phyloP scores from a whole-genome alignment of 2,329 filamentous ascomycete genomes.

The Phoma sp. region DNA sequence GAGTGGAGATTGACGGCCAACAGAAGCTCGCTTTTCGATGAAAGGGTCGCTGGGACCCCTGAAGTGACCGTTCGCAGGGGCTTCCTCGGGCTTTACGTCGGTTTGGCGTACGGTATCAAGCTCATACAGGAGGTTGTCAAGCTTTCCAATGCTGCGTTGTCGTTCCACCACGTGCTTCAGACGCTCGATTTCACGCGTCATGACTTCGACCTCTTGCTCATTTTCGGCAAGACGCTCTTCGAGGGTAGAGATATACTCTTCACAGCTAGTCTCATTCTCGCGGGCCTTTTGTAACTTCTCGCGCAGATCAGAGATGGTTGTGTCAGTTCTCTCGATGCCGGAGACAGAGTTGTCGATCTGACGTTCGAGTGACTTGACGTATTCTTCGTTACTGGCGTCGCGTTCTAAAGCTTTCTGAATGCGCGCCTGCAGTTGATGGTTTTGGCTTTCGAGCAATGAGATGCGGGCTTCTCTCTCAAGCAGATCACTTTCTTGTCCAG shows the following conservation, averaged over 20 bases:
- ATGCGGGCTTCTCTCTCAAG: conserved; percentile 94
- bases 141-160: conserved; percentile 90
- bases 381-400: conserved; percentile 88
- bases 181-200: conserved; percentile 95
- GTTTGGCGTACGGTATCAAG: conserved; percentile 68
- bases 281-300: conserved; percentile 88
- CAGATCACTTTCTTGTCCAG: conserved; percentile 82
- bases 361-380: conserved; percentile 87
- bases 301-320: conserved; percentile 82
- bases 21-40: conserved; percentile 36
- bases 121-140: conserved; percentile 91
- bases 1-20: conserved; percentile 29
- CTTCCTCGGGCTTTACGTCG: conserved; percentile 42
- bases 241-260: conserved; percentile 96
- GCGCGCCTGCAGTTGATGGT: conserved; percentile 84
- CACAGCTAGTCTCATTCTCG: conserved; percentile 87
- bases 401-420: conserved; percentile 93
- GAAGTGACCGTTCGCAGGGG: conserved; percentile 45
- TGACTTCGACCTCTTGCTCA: conserved; percentile 93
- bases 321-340: conserved; percentile 90
- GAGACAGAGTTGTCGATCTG: conserved; percentile 90
- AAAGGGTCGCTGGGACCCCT: conserved; percentile 42
- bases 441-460: conserved; percentile 90
- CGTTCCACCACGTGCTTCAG: conserved; percentile 95
- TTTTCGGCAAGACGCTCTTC: conserved; percentile 95